These are phyloP conservation scores for Mycena rebaudengoi DNA, from an alignment of 768 basidiomycete species.

Conservation along the genomic window DNA sequence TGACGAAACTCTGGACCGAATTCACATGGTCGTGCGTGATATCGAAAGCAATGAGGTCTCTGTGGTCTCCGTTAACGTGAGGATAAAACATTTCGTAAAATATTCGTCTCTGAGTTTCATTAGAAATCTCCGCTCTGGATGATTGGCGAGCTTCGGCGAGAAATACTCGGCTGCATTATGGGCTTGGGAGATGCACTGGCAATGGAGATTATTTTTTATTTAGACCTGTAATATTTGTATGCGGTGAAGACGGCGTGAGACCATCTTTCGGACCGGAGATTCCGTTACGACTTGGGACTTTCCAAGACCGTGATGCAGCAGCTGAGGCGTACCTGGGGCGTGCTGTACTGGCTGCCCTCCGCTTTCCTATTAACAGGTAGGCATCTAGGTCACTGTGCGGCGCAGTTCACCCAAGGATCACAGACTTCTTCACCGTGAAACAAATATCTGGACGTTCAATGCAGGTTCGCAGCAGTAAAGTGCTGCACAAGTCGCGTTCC, in stretches of 20 bases:
- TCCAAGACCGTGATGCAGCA: too few relatives aligned
- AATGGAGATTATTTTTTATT: conserved; percentile 40
- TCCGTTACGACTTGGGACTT: too few relatives aligned
- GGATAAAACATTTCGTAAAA: background rate
- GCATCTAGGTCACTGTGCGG: too few relatives aligned
- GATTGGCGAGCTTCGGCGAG: conserved; percentile 37
- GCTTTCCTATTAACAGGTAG: conserved; percentile 56
- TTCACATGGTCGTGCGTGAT: conserved; percentile 27
- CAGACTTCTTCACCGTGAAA: conserved; percentile 60
- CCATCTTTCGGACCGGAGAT: too few relatives aligned
- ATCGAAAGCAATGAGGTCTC: conserved; percentile 19
- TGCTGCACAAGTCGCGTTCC: background rate
- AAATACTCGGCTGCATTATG: conserved; percentile 51
- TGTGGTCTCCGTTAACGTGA: conserved; percentile 24
- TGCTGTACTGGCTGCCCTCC: conserved; percentile 68
- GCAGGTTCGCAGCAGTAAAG: conserved; percentile 68
- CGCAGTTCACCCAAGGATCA: too few relatives aligned
- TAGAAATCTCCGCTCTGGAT: conserved; percentile 39
- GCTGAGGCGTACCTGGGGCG: conserved; percentile 19
- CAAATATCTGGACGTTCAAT: conserved; percentile 72
- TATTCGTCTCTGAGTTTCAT: conserved; percentile 2
- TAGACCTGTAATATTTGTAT: background rate
- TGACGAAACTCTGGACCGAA: conserved; percentile 11
- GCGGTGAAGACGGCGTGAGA: too few relatives aligned
- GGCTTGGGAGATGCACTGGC: conserved; percentile 55